Evolutionary conservation across 148 eudicot species (phyloP), one percentile per base, ranked within the genome.

Genomic region (Tetragonia tetragonoides): DNA sequence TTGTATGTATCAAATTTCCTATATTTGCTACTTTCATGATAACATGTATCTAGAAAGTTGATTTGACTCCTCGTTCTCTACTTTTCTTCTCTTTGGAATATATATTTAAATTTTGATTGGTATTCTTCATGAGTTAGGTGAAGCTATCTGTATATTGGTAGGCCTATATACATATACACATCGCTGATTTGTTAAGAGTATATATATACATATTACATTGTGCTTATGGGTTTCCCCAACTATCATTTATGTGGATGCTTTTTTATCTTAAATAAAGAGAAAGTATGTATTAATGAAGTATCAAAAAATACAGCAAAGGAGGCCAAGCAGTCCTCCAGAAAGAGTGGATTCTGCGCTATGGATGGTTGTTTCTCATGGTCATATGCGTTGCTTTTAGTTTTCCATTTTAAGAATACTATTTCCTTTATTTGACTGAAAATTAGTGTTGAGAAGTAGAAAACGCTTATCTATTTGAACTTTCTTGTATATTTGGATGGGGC

Each of bases 1-100:
- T 42, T 49, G 74, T 64, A 20, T 66, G 17, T n/a, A 28, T 70
- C 78, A 63, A 62, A 80, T 69, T 83, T 71, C 73, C 37, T 34
- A 28, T 49, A 37, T 42, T 74, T 4, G 53, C 64, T 46, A 53
- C 20, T 78, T 75, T 64, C 44, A 0, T 14, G 63, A 28, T 16
- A 54, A 59, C 63, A 42, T 74, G 49, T 81, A 54, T 24, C 17
- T 73, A 24, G 74, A 46, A 68, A 61, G 10, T 60, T 77, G 63
- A 66, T 54, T 46, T 12, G 47, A 12, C 38, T 56, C 59, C 21
- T 34, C 20, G 37, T 24, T 54, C 14, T 61, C 5, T 34, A 4
- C 7, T 14, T 34, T 51, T 20, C 44, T 64, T 21, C 67, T n/a
- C 17, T 23, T 64, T 8, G 28, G 2, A 20, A 6, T 15, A 51